Percentiles rank a stretch among this genome's conserved stretches.
Evolutionary conservation across 164 flowering plant species (phyloP).

Genomic region (Magnolia changhungtana): DNA sequence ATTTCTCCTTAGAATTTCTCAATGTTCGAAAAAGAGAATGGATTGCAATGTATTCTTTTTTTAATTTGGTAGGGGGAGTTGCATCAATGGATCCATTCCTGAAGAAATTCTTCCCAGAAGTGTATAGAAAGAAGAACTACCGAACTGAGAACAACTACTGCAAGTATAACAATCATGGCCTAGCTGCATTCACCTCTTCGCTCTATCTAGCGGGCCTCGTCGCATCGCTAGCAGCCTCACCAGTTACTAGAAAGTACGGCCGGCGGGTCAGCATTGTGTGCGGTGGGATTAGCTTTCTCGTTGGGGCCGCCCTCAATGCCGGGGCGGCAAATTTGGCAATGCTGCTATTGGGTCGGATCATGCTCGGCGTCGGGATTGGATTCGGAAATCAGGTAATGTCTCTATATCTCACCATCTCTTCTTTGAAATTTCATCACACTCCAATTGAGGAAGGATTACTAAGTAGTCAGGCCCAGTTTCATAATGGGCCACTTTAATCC

Average conservation of each 20-base stretch:
- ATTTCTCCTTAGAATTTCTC: no score
- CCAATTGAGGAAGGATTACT: background rate
- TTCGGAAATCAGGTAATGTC: conserved; percentile 82
- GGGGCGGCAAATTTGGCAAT: conserved; percentile 59
- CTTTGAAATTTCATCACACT: background rate
- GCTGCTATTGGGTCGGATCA: conserved; percentile 75
- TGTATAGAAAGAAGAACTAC: conserved; percentile 46
- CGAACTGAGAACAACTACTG: conserved; percentile 80
- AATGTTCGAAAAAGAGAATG: background rate
- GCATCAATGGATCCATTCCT: conserved; percentile 91
- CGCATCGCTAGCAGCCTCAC: conserved; percentile 65
- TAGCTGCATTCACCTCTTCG: conserved; percentile 85
- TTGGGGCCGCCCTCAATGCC: conserved; percentile 74
- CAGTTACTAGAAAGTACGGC: conserved; percentile 66
- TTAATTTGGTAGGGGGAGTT: conserved; percentile 66
- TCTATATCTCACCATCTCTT: background rate
- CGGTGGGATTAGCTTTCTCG: conserved; percentile 74
- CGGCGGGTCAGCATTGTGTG: conserved; percentile 64
- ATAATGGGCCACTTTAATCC: background rate
- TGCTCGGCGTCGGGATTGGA: conserved; percentile 97
- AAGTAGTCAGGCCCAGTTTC: background rate
- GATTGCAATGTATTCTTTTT: background rate
- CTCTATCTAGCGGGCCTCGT: conserved; percentile 85
- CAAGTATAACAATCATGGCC: conserved; percentile 75
- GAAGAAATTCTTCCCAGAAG: conserved; percentile 54